Evolutionary conservation across 257 asterid species (phyloP).

Genomic region (Linaria vulgaris): DNA sequence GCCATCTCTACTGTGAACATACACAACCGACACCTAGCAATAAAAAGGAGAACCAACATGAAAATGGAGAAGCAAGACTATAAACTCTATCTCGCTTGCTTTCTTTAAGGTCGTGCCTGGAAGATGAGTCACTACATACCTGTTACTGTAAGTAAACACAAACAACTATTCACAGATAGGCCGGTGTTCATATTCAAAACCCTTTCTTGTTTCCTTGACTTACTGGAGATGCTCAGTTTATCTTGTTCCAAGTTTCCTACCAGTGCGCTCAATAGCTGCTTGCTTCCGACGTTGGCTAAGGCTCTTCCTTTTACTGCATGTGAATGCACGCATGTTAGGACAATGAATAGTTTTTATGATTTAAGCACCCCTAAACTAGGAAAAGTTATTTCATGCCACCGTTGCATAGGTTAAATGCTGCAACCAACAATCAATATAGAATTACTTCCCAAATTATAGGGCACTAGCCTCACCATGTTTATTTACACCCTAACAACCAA

Average conservation of each 20-base stretch:
- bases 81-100: too few relatives aligned
- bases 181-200: conserved; percentile 34
- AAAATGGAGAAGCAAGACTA: not conserved
- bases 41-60: not conserved
- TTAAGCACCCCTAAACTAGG: not conserved
- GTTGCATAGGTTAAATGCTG: too few relatives aligned
- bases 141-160: conserved; percentile 24
- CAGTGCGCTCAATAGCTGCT: conserved; percentile 57
- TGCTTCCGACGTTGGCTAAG: conserved; percentile 58
- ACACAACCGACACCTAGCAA: not conserved
- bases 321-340: conserved; percentile 12
- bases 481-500: too few relatives aligned
- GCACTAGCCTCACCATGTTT: too few relatives aligned
- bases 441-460: too few relatives aligned
- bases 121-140: not conserved
- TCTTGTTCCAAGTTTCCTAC: conserved; percentile 63
- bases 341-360: conserved; percentile 3
- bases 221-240: conserved; percentile 36
- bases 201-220: conserved; percentile 40
- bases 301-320: conserved; percentile 67
- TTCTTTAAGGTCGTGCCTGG: not conserved
- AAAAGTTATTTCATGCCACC: too few relatives aligned
- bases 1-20: not conserved
- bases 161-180: conserved; percentile 24
- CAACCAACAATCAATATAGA: too few relatives aligned